phyloP scores from a whole-genome alignment of 2,329 filamentous ascomycete species.

The Parafenestella ontariensis region DNA sequence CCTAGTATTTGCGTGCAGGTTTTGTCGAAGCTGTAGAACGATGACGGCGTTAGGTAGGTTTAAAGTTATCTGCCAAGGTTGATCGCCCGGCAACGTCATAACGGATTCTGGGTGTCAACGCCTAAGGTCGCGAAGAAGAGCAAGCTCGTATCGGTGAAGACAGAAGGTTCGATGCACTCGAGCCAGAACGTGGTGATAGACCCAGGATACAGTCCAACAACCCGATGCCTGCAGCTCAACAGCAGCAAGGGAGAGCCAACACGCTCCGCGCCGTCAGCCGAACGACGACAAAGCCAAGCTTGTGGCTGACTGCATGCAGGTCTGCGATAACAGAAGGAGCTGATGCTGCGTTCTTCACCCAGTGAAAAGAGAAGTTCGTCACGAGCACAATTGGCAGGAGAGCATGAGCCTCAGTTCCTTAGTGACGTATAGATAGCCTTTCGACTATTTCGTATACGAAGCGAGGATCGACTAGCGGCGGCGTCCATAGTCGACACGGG shows the following conservation, averaged over 20 bases:
- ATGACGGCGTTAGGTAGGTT: background rate
- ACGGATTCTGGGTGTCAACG: background rate
- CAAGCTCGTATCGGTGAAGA: background rate
- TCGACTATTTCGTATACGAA: too few relatives aligned
- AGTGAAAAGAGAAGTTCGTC: background rate
- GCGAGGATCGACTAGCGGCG: too few relatives aligned
- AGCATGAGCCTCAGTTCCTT: background rate
- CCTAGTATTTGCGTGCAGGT: background rate
- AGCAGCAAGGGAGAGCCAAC: background rate
- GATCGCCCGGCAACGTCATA: slow-evolving; percentile 1
- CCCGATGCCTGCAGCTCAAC: background rate
- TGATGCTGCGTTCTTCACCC: too few relatives aligned
- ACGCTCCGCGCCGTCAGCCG: background rate
- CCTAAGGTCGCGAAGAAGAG: background rate
- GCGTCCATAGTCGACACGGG: background rate
- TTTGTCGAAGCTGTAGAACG: background rate
- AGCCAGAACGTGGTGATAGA: background rate
- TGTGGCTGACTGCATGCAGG: background rate
- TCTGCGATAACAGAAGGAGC: background rate
- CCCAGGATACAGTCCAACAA: background rate
- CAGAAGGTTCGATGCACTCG: background rate
- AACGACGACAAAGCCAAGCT: background rate
- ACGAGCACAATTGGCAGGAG: background rate
- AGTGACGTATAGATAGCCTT: background rate
- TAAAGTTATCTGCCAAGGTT: background rate